A percentile compares a stretch with the other conserved stretches of the same genome.
These are phyloP conservation scores for Backusella liffmaniae DNA, from an alignment of 192 early-diverging fungal species.

Conservation along the genomic window DNA sequence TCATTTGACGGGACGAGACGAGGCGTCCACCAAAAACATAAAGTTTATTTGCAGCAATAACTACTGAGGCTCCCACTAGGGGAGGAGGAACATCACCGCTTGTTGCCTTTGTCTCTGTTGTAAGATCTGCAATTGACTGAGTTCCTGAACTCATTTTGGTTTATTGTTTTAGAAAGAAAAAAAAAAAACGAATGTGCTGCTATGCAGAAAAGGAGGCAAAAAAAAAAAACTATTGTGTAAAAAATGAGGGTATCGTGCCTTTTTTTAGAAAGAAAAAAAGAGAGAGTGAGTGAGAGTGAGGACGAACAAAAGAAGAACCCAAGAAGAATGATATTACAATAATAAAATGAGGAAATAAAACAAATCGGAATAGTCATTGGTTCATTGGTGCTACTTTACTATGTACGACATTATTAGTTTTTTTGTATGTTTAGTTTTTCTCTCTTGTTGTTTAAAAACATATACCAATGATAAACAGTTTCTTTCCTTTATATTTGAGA, in stretches of 20 bases:
- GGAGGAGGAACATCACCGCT: slow-evolving; percentile 73
- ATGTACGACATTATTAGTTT: not conserved
- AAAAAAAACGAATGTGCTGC: not conserved
- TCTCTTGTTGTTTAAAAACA: not conserved
- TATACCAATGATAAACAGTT: not conserved
- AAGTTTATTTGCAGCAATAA: slow-evolving; percentile 55
- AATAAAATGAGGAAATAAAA: not conserved
- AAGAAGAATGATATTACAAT: not conserved
- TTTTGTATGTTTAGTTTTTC: not conserved
- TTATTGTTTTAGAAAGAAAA: not conserved
- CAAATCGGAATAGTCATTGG: not conserved
- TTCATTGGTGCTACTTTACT: not conserved
- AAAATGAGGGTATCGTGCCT: not conserved
- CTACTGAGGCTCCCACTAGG: slow-evolving; percentile 65
- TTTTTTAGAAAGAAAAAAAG: not conserved
- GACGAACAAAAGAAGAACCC: not conserved
- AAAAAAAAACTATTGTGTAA: not conserved
- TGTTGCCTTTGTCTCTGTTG: slow-evolving; percentile 42
- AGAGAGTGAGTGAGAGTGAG: not conserved
- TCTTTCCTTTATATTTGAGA: not conserved
- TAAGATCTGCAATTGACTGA: slow-evolving; percentile 57
- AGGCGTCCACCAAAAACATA: slow-evolving; percentile 74
- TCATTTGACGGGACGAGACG: slow-evolving; percentile 65
- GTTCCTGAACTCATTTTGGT: slow-evolving; percentile 21
- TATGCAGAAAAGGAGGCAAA: not conserved